phyloP scores from a whole-genome alignment of 2,329 filamentous ascomycete species.

The Fusarium sp. region DNA sequence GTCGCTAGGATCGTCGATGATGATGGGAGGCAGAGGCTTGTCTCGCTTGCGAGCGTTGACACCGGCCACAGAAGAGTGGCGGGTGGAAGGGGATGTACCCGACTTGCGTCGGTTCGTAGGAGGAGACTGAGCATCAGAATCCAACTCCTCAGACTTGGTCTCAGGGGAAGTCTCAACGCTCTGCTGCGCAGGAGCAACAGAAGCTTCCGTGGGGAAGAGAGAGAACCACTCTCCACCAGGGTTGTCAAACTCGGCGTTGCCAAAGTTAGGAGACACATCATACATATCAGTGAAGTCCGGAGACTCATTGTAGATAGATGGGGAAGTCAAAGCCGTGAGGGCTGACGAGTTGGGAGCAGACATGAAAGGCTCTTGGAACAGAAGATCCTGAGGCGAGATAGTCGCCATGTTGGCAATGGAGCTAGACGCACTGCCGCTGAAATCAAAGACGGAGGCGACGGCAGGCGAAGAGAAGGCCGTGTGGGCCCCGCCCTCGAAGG shows the following conservation, averaged over 20 bases:
- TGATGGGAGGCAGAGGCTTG: slow-evolving; percentile 82
- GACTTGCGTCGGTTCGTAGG: slow-evolving; percentile 59
- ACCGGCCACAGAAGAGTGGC: slow-evolving; percentile 76
- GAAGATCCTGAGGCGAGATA: slow-evolving; percentile 85
- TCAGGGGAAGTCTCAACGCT: slow-evolving; percentile 57
- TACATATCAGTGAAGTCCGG: slow-evolving; percentile 76
- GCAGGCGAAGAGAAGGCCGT: slow-evolving; percentile 66
- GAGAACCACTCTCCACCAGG: slow-evolving; percentile 74
- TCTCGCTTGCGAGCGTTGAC: slow-evolving; percentile 80
- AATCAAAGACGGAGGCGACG: slow-evolving; percentile 62
- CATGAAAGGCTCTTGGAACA: slow-evolving; percentile 74
- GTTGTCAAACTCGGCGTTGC: slow-evolving; percentile 64
- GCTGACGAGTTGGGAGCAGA: slow-evolving; percentile 85
- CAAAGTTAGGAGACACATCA: slow-evolving; percentile 83
- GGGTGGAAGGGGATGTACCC: slow-evolving; percentile 58
- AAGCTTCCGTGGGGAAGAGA: slow-evolving; percentile 71
- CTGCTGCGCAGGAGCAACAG: slow-evolving; percentile 40
- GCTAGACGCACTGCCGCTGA: slow-evolving; percentile 59
- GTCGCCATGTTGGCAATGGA: slow-evolving; percentile 71
- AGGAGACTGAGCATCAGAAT: slow-evolving; percentile 56
- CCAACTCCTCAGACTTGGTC: slow-evolving; percentile 60
- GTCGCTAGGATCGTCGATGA: slow-evolving; percentile 78
- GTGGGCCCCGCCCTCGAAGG: slow-evolving; percentile 64
- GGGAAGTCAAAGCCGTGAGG: slow-evolving; percentile 86
- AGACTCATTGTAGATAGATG: slow-evolving; percentile 81